Base-by-base conservation (phyloP, 2,329 filamentous ascomycete species). In the Davidsoniella australis region DNA sequence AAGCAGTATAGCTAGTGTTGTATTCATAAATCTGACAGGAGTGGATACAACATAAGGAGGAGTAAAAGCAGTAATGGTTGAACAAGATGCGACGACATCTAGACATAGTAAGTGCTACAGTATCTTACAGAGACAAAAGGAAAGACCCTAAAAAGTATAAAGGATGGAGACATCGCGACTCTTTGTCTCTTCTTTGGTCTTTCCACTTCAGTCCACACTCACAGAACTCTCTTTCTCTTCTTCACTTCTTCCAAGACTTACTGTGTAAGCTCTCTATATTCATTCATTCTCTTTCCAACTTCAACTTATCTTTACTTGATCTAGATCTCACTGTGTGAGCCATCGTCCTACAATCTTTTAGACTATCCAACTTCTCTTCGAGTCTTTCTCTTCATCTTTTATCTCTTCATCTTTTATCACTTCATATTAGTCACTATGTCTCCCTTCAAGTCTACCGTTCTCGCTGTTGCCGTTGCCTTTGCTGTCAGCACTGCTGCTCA, bases 401-500 rank as follows among this genome's bases (percentile, higher is more conserved):
- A 20, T 5, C 5, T n/a, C 20, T 12, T 26, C 7, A 26, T 26
- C 18, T 16, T 24, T 8, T 3, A 20, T 5, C 5, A 23, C 20
- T 12, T 26, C 7, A 26, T 26, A n/a, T 26, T 4, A 18, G 20
- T 12, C 9, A 49, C 20, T n/a, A 49, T 49, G 41, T 45, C 48
- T 45, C 33, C 48, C 20, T 49, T 49, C 48, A 49, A 49, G 48
- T 43, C 48, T 29, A 47, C 48, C 18, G 9, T 46, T 17, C 24
- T 50, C 16, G n/a, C 42, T 37, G 29, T 45, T 18, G 44, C 48
- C 14, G 37, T 37, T n/a, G 33, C 29, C 41, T 50, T 50, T 24
- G 48, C 29, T 37, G 43, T 18, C n/a, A n/a, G 36, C 5, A 18
- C 37, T 29, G 41, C 44, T 29, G 42, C 48, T 39, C 48, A 50